Conservation (phyloP, 495 filamentous ascomycete genomes). For the Penicillium egyptiacum region DNA sequence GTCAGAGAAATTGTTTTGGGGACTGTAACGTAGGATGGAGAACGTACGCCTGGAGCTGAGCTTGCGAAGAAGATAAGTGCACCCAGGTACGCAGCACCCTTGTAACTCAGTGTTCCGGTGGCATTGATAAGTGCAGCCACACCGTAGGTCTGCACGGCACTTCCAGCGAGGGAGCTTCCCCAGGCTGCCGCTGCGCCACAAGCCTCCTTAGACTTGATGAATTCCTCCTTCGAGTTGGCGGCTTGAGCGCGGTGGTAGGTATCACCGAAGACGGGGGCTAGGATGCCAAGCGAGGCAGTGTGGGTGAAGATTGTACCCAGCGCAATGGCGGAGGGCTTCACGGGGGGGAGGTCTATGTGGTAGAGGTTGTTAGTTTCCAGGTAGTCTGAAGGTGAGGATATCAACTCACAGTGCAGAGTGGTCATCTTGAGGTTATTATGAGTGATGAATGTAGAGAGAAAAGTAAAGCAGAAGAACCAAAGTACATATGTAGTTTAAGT, state of each 20-base stretch:
- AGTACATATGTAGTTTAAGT: constrained; percentile 3
- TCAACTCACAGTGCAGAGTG: constrained; percentile 60
- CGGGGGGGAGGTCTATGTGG: constrained; percentile 77
- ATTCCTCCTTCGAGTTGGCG: constrained; percentile 94
- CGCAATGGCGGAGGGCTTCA: constrained; percentile 97
- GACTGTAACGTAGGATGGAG: background rate
- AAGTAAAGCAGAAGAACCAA: background rate
- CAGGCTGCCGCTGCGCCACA: constrained; percentile 82
- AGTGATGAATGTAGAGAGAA: constrained; percentile 3
- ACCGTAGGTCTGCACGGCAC: constrained; percentile 88
- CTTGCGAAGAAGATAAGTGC: constrained; percentile 88
- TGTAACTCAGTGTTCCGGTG: constrained; percentile 90
- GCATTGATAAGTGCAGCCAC: constrained; percentile 94
- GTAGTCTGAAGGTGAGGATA: constrained; percentile 12
- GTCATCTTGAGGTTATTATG: constrained; percentile 50
- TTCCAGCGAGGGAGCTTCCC: constrained; percentile 87
- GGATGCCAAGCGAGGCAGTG: constrained; percentile 72
- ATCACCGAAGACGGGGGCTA: constrained; percentile 88
- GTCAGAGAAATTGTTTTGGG: background rate
- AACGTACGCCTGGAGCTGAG: constrained; percentile 79
- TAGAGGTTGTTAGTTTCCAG: constrained; percentile 6
- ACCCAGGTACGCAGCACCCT: constrained; percentile 93
- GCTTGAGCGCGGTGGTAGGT: constrained; percentile 92
- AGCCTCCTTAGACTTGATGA: constrained; percentile 89
- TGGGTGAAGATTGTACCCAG: constrained; percentile 96